Evolutionary conservation across 2,329 filamentous ascomycete species (phyloP), one percentile per base, ranked within the genome.

Genomic region (Xylaria sp.): DNA sequence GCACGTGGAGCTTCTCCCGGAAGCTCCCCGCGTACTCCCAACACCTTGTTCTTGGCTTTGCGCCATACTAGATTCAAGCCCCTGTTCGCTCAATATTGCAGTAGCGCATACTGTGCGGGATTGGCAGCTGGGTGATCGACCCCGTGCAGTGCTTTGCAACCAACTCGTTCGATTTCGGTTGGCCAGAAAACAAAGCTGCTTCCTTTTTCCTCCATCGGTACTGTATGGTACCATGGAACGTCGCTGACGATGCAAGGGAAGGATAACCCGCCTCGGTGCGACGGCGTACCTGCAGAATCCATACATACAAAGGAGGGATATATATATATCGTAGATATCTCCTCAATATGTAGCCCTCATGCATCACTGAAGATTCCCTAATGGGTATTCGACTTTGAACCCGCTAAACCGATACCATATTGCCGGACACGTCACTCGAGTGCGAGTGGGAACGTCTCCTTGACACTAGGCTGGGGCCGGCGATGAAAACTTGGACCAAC

Each of bases 21-120:
- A 67, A 65, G 65, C 59, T 55, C 61, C 65, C 63, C 65, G 65
- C 58, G 65, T 56, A 45, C 60, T 53, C 9, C 65, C 63, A 63
- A 53, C 25, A 59, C 56, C 64, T 55, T 63, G 61, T 54, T 66
- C 60, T 60, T 61, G 60, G 63, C 58, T 60, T 61, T 45, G 23
- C 21, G 45, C 62, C 52, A 51, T 63, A 45, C 65, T 49, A 38
- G 49, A 60, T 57, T 33, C 33, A 50, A 38, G n/a, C 42, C 61
- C 57, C 57, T 61, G 51, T 25, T 47, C 38, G 12, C 33, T 53
- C 40, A 38, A 23, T 14, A 14, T 19, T 51, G 47, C 31, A 55
- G 45, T 46, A 52, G 45, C 21, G 37, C 17, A 23, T 40, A 61
- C 57, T 58, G 60, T 65, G 56, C 25, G 57, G 52, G 28, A 15